Conservation (phyloP, 192 early-diverging fungal genomes). For the Umbelopsis isabellina region DNA sequence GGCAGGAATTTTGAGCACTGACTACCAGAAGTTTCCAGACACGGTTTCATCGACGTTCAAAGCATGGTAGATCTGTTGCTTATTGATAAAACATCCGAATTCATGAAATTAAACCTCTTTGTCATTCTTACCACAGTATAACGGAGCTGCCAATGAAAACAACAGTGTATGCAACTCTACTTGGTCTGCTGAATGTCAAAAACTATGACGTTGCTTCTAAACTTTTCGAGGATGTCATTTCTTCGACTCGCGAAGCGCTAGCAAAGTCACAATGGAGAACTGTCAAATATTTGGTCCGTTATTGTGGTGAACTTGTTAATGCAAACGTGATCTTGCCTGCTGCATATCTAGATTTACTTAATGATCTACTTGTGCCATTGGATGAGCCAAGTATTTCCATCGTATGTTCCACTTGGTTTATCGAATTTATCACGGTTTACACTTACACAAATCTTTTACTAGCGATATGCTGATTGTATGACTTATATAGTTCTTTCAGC, state of each 20-base stretch:
- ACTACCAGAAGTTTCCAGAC: slow-evolving; percentile 66
- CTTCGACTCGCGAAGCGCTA: slow-evolving; percentile 60
- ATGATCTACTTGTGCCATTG: slow-evolving; percentile 63
- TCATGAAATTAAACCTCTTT: not conserved
- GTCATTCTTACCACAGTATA: slow-evolving; percentile 48
- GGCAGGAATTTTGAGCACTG: slow-evolving; percentile 69
- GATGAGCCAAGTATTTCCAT: slow-evolving; percentile 51
- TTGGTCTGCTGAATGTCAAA: slow-evolving; percentile 76
- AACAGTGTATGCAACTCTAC: slow-evolving; percentile 77
- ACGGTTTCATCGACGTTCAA: slow-evolving; percentile 66
- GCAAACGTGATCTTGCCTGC: slow-evolving; percentile 72
- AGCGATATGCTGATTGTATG: slow-evolving; percentile 65
- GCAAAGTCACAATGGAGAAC: slow-evolving; percentile 64
- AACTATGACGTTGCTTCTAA: slow-evolving; percentile 42
- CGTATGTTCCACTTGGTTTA: slow-evolving; percentile 28
- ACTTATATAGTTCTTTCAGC: slow-evolving; percentile 76
- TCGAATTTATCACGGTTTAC: not conserved
- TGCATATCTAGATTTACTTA: slow-evolving; percentile 66
- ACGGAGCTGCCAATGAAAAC: slow-evolving; percentile 76
- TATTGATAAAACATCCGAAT: not conserved
- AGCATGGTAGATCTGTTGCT: slow-evolving; percentile 47
- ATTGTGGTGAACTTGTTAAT: slow-evolving; percentile 80
- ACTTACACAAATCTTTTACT: not conserved
- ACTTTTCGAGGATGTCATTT: slow-evolving; percentile 64
- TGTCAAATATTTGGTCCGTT: slow-evolving; percentile 79